Base-by-base conservation (phyloP, 1,284 basidiomycete species). In the Ceratobasidium sp. region DNA sequence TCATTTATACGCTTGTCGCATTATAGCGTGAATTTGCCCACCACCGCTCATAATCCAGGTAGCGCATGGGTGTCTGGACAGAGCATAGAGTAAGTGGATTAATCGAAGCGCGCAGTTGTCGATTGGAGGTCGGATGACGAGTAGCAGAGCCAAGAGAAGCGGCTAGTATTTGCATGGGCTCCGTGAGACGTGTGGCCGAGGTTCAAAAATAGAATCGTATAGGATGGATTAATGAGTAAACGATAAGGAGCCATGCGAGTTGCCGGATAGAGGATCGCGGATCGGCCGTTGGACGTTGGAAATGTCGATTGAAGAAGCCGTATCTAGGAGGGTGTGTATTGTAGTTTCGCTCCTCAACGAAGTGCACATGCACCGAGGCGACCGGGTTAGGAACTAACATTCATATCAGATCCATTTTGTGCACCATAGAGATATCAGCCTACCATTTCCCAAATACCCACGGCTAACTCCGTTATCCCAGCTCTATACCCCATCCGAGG, bases 61-160 rank as follows among this genome's bases (percentile, higher is more conserved):
- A 75, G 71, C 71, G 60, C 60, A 64, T 75, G 71, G 71, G 4
- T 23, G 56, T 28, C 44, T 49, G 33, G 33, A 64, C 63, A 64
- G n/a, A 20, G 18, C 40, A 42, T 64, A 51, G 6, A 33, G 23
- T 33, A 39, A 61, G 20, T 15, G 49, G 6, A 20, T 20, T 15
- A 51, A 39, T 33, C n/a, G 28, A 61, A 61, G 60, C 60, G 18
- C 33, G 26, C 60, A 33, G 53, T 42, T 63, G 40, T 46, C 23
- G 44, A 64, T 20, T 46, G 58, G 71, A 73, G 63, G 58, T 40
- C 3, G 28, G 39, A 64, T 75, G 71, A 75, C 44, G 71, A 63
- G 28, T 49, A 23, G 33, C 39, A 53, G 9, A 20, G 58, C 40
- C 71, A 63, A 20, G 71, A n/a, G 71, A 63, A 75, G 12, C 42